Evolutionary conservation across 257 asterid genomes (phyloP).

Genomic region (Gentiana dahurica): DNA sequence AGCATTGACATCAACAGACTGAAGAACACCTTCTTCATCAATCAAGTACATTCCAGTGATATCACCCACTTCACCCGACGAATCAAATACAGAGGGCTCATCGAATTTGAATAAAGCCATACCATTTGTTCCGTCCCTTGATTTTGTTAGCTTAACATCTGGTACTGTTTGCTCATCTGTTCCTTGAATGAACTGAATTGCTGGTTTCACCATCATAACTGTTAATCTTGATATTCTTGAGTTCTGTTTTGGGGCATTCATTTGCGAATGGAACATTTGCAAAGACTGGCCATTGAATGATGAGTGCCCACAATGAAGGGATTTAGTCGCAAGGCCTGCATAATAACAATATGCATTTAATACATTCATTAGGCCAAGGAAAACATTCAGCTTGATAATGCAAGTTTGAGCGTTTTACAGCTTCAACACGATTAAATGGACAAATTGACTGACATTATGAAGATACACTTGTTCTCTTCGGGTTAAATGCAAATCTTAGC

Average conservation of each 20-base stretch:
- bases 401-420: background rate
- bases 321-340: constrained; percentile 36
- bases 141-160: constrained; percentile 85
- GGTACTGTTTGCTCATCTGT: constrained; percentile 80
- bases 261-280: constrained; percentile 23
- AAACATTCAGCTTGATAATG: too few species aligned
- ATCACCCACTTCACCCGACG: constrained; percentile 79
- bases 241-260: constrained; percentile 12
- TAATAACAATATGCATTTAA: constrained; percentile 4
- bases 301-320: constrained; percentile 34
- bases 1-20: constrained; percentile 85
- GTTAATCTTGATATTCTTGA: constrained; percentile 20
- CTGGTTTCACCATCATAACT: constrained; percentile 60
- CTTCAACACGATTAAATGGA: too few species aligned
- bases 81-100: constrained; percentile 86
- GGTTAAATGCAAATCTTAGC: too few species aligned
- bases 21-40: constrained; percentile 83
- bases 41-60: constrained; percentile 93
- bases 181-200: constrained; percentile 89
- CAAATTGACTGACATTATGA: too few species aligned
- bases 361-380: background rate
- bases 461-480: too few species aligned
- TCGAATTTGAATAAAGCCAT: constrained; percentile 74
- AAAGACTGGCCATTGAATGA: constrained; percentile 57
- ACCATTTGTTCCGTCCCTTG: constrained; percentile 86